A percentile compares a stretch with the other conserved stretches of the same genome.
Conservation (phyloP, 2,329 filamentous ascomycete genomes). For the Talaromyces funiculosus region DNA sequence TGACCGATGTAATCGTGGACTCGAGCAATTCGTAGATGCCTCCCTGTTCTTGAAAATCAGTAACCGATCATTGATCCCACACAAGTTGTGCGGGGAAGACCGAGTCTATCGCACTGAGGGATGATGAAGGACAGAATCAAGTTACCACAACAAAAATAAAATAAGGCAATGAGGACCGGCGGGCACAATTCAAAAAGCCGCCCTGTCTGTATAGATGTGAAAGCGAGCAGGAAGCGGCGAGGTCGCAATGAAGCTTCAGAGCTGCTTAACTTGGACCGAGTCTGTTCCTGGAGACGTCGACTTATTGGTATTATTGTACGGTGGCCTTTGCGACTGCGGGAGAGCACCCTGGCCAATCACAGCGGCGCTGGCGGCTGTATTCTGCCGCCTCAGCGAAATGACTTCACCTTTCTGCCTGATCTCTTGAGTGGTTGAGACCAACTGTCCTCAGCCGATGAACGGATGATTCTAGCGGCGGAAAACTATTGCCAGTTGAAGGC, state of each 20-base stretch:
- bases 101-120: conserved; percentile 16
- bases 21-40: conserved; percentile 16
- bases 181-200: conserved; percentile 14
- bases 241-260: conserved; percentile 1
- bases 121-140: neutral
- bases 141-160: neutral
- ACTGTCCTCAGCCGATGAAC: neutral
- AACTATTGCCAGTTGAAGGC: neutral
- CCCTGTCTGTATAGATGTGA: conserved; percentile 17
- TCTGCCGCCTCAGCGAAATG: conserved; percentile 17
- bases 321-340: conserved; percentile 32
- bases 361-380: conserved; percentile 12
- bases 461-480: neutral
- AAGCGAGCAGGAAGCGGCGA: conserved; percentile 20
- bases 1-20: neutral
- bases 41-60: conserved; percentile 20
- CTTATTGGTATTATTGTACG: conserved; percentile 25
- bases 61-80: conserved; percentile 16
- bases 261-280: conserved; percentile 1
- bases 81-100: conserved; percentile 15
- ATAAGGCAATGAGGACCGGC: conserved; percentile 12
- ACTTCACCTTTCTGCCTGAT: neutral
- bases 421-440: neutral
- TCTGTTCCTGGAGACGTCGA: conserved; percentile 18
- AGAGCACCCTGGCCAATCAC: conserved; percentile 27